phyloP scores from a whole-genome alignment of 2,329 filamentous ascomycete species.

The Blastomyces emzantsi region DNA sequence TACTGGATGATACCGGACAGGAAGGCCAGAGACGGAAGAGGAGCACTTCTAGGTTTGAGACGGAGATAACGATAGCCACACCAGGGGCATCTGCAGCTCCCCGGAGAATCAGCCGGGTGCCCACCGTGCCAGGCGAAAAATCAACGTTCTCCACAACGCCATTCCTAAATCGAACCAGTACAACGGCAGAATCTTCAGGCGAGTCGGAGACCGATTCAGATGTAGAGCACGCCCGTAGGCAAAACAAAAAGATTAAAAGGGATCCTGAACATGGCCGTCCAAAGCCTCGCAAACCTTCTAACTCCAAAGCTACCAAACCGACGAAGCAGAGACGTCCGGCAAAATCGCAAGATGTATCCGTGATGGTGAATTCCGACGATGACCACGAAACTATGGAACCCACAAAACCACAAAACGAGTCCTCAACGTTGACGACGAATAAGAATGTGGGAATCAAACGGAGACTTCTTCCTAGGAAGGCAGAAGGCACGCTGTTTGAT shows the following conservation, averaged over 20 bases:
- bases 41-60: conserved; percentile 35
- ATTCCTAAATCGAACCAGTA: conserved; percentile 66
- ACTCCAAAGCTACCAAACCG: conserved; percentile 6
- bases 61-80: conserved; percentile 42
- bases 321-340: conserved; percentile 14
- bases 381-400: conserved; percentile 11
- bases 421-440: conserved; percentile 20
- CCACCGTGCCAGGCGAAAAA: conserved; percentile 65
- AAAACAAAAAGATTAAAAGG: conserved; percentile 4
- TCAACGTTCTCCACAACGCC: conserved; percentile 91
- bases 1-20: conserved; percentile 1
- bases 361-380: conserved; percentile 10
- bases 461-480: conserved; percentile 56
- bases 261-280: conserved; percentile 12
- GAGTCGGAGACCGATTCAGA: conserved; percentile 22
- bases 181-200: conserved; percentile 40
- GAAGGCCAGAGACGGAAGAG: conserved; percentile 32
- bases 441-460: conserved; percentile 57
- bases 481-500: conserved; percentile 59
- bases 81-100: conserved; percentile 38
- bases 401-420: conserved; percentile 16
- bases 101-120: conserved; percentile 52
- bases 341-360: conserved; percentile 13
- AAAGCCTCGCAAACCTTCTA: conserved; percentile 10
- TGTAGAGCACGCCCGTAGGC: conserved; percentile 19